These are phyloP conservation scores for Scutellaria baicalensis DNA, from an alignment of 257 asterid species.

Conservation along the genomic window DNA sequence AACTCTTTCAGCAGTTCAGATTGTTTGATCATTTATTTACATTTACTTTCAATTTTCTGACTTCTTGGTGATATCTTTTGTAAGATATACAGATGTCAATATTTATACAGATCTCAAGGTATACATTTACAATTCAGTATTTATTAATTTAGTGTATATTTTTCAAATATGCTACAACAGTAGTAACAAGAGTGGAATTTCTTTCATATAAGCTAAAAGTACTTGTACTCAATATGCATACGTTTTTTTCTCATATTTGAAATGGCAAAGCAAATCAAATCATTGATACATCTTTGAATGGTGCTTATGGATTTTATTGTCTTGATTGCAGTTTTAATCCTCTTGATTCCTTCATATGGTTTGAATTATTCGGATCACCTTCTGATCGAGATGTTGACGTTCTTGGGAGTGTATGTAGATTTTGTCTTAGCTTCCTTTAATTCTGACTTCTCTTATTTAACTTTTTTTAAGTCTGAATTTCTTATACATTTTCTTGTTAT, in stretches of 20 bases:
- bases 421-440: constrained; percentile 10
- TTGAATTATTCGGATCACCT: constrained; percentile 84
- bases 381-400: constrained; percentile 93
- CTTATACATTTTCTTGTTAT: background rate
- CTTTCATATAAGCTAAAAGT: background rate
- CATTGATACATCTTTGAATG: background rate
- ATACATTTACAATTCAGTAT: background rate
- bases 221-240: background rate
- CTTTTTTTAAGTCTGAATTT: background rate
- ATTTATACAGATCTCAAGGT: no score
- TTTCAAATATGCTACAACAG: background rate
- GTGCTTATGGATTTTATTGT: constrained; percentile 5
- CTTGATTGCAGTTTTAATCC: constrained; percentile 76
- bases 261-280: background rate
- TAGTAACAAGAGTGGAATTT: background rate
- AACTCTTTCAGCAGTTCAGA: background rate
- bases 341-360: constrained; percentile 89
- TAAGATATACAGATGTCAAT: background rate
- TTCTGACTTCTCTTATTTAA: background rate
- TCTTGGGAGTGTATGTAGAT: constrained; percentile 77
- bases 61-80: background rate
- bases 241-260: background rate
- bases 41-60: background rate
- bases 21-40: background rate
- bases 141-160: background rate